Evolutionary conservation across 2,329 filamentous ascomycete genomes (phyloP), one percentile per base, ranked within the genome.

Genomic region (Alternaria gansuensis): DNA sequence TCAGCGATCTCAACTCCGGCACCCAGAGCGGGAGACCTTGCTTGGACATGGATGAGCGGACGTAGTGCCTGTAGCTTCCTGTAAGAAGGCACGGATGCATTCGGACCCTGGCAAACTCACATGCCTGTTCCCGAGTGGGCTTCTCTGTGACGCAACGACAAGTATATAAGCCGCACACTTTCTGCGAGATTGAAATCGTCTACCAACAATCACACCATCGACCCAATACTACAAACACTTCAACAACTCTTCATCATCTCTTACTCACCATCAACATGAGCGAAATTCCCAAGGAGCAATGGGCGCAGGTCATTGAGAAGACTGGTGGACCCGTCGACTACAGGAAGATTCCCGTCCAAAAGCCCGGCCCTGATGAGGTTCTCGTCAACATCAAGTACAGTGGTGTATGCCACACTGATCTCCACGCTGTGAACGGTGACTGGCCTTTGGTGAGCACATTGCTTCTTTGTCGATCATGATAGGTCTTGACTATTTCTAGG

Each of bases 361-460:
- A 88, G 78, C 93, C 93, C 37, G 92, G 89, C 23, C 89, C 93
- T 51, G 93, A 96, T 81, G 91, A 97, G 81, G 91, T 97, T 68
- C 90, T 97, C 66, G 83, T 97, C 81, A 94, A 96, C 81, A 86
- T 96, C 84, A 93, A 93, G 79, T 96, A 87, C 84, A 91, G 90
- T 28, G 92, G 92, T 76, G 92, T 96, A 68, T 96, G 92, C 85
- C 92, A 96, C 83, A 96, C 92, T 34, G 92, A 96, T 78, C 84
- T 89, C 3, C 87, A 90, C 76, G 92, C 92, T 70, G 85, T 94
- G 80, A 90, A 91, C 65, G 93, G 93, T 58, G 93, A 97, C 82
- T 97, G 93, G 93, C 93, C 93, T 51, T 80, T 97, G 51, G 75
- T 77, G 58, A 61, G 70, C 29, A 37, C 36, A 7, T 21, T 23